These are phyloP conservation scores for Globisporangium nunn DNA, from an alignment of 352 stramenopile genomes.

Conservation along the genomic window DNA sequence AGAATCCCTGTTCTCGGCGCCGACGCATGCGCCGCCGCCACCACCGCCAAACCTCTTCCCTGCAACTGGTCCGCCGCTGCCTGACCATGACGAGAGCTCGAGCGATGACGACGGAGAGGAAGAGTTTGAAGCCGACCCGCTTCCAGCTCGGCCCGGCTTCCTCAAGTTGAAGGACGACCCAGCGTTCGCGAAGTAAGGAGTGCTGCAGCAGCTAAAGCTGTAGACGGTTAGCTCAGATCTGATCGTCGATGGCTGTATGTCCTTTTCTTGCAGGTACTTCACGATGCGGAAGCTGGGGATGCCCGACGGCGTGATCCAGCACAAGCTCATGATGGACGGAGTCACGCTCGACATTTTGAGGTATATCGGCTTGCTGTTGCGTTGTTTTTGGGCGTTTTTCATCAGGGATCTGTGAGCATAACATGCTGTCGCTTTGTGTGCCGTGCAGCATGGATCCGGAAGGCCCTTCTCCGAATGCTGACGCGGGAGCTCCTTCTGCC, in stretches of 20 bases:
- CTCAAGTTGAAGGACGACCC: constrained; percentile 82
- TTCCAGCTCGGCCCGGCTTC: constrained; percentile 20
- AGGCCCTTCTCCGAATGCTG: constrained; percentile 58
- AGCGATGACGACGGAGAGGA: constrained; percentile 57
- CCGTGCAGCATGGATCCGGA: constrained; percentile 67
- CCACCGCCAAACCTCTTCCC: constrained; percentile 15
- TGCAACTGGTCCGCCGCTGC: constrained; percentile 13
- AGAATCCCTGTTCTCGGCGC: constrained; percentile 41
- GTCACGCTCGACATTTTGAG: constrained; percentile 67
- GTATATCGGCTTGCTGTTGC: constrained; percentile 5
- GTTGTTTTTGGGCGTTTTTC: neutral
- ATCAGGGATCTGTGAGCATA: too few species aligned
- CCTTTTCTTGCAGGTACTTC: constrained; percentile 52
- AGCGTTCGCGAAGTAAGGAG: constrained; percentile 52
- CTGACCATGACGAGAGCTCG: constrained; percentile 43
- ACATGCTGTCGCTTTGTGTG: neutral
- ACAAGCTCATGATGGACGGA: constrained; percentile 78
- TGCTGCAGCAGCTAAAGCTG: neutral
- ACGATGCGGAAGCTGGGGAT: constrained; percentile 80
- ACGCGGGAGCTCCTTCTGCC: constrained; percentile 7
- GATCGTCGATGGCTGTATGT: neutral
- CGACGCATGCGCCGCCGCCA: constrained; percentile 38
- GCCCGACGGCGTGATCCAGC: constrained; percentile 68
- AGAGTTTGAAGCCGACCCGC: constrained; percentile 25
- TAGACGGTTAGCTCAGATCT: neutral